Evolutionary conservation across 2,329 filamentous ascomycete genomes (phyloP).

Genomic region (Teratosphaeria epicoccoides): DNA sequence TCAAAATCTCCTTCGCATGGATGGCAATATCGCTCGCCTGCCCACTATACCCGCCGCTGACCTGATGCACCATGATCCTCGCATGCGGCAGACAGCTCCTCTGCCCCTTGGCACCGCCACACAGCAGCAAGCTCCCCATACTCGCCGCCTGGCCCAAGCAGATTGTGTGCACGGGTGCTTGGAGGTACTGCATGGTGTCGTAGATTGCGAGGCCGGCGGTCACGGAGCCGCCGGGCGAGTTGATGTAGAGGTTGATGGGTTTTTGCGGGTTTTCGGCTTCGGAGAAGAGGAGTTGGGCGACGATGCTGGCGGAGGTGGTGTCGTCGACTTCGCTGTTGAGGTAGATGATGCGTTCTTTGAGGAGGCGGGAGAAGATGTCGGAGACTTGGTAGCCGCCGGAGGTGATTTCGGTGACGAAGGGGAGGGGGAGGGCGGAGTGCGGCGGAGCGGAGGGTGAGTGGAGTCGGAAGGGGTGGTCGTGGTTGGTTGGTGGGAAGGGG

Average conservation of each 20-base stretch:
- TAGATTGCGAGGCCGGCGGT: constrained; percentile 82
- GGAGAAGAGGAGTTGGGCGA: constrained; percentile 92
- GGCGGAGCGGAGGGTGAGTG: constrained; percentile 11
- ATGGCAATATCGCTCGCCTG: constrained; percentile 79
- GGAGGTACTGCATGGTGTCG: constrained; percentile 97
- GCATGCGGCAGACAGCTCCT: constrained; percentile 85
- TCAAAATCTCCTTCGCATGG: constrained; percentile 91
- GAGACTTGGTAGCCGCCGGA: constrained; percentile 42
- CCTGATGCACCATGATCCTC: constrained; percentile 95
- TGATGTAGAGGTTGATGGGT: constrained; percentile 95
- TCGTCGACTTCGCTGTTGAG: constrained; percentile 89
- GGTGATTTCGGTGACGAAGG: constrained; percentile 41
- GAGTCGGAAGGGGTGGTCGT: neutral
- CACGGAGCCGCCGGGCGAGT: constrained; percentile 87
- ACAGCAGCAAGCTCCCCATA: constrained; percentile 84
- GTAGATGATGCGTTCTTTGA: constrained; percentile 81
- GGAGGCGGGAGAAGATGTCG: constrained; percentile 38
- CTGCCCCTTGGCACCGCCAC: constrained; percentile 74
- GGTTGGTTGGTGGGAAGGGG: constrained; percentile 11
- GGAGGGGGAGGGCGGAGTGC: constrained; percentile 35
- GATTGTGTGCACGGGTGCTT: constrained; percentile 83
- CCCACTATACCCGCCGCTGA: constrained; percentile 61
- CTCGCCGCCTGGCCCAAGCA: constrained; percentile 90
- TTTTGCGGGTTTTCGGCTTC: constrained; percentile 94
- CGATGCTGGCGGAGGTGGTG: constrained; percentile 80